phyloP scores from a whole-genome alignment of 1,139 yeast genomes.

The Suhomyces terraborum region DNA sequence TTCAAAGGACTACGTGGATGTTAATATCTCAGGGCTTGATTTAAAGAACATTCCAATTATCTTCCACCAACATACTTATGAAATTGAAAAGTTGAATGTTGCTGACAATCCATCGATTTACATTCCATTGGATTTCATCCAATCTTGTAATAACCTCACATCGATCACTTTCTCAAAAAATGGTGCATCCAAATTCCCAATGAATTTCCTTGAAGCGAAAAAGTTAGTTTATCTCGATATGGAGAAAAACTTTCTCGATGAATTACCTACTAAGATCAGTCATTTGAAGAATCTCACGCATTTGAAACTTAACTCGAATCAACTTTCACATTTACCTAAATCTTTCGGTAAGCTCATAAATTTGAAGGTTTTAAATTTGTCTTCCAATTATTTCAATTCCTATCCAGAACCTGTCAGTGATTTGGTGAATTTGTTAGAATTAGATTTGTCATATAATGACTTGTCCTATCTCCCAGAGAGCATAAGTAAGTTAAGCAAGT shows the following conservation, averaged over 20 bases:
- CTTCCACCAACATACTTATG: slow-evolving; percentile 78
- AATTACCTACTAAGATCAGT: slow-evolving; percentile 60
- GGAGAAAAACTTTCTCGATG: slow-evolving; percentile 74
- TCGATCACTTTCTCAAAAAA: slow-evolving; percentile 70
- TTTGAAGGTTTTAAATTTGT: slow-evolving; percentile 65
- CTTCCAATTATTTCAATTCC: slow-evolving; percentile 72
- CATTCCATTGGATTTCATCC: slow-evolving; percentile 83
- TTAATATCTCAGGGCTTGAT: slow-evolving; percentile 71
- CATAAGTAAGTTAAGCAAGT: slow-evolving; percentile 56
- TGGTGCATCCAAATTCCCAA: slow-evolving; percentile 74
- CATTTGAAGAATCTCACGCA: slow-evolving; percentile 55
- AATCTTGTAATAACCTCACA: slow-evolving; percentile 71
- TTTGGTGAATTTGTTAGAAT: slow-evolving; percentile 58
- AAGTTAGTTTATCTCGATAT: slow-evolving; percentile 71
- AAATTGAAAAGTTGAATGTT: slow-evolving; percentile 79
- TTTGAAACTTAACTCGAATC: slow-evolving; percentile 70
- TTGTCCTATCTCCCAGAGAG: slow-evolving; percentile 62
- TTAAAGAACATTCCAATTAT: slow-evolving; percentile 83
- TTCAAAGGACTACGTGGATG: slow-evolving; percentile 70
- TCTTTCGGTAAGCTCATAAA: slow-evolving; percentile 57
- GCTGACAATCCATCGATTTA: slow-evolving; percentile 86
- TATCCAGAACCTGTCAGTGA: slow-evolving; percentile 74
- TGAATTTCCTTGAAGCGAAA: slow-evolving; percentile 67
- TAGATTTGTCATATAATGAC: slow-evolving; percentile 84
- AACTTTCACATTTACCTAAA: slow-evolving; percentile 64